A percentile compares a stretch with the other conserved stretches of the same genome.
Evolutionary conservation across 1,284 basidiomycete species (phyloP).

Genomic region (Vanrija pseudolonga): DNA sequence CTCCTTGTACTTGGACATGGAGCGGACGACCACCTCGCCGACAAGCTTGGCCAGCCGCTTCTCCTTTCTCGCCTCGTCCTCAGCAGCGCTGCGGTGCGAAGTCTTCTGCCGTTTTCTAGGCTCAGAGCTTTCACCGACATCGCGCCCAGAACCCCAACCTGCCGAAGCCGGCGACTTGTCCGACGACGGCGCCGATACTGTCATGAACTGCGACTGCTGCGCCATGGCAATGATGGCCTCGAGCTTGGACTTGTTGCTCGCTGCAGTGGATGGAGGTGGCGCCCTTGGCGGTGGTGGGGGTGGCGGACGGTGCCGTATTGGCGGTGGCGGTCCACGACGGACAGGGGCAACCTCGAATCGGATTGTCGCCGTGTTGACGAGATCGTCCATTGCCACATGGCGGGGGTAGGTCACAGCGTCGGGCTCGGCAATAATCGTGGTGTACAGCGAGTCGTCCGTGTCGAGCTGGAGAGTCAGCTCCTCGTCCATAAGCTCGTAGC

Average conservation of each 20-base stretch:
- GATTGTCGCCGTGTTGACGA: constrained; percentile 32
- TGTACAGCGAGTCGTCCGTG: constrained; percentile 44
- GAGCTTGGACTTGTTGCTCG: constrained; percentile 34
- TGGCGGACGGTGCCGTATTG: constrained; percentile 13
- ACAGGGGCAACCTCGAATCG: constrained; percentile 36
- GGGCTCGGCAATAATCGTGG: constrained; percentile 42
- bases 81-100: constrained; percentile 26
- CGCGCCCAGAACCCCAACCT: background rate
- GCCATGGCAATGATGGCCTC: constrained; percentile 50
- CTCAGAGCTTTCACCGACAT: constrained; percentile 46
- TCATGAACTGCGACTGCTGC: constrained; percentile 20
- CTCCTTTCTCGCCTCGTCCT: constrained; percentile 60
- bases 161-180: constrained; percentile 21
- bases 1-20: constrained; percentile 83
- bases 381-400: constrained; percentile 24
- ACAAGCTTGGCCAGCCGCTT: constrained; percentile 79
- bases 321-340: constrained; percentile 18
- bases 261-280: constrained; percentile 7
- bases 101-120: constrained; percentile 37
- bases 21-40: constrained; percentile 82
- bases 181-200: background rate
- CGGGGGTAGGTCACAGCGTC: constrained; percentile 18
- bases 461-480: constrained; percentile 31
- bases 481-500: too few species aligned
- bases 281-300: constrained; percentile 19